Base-by-base conservation (phyloP, 805 yeast species). In the Ascoidea rubescens region DNA sequence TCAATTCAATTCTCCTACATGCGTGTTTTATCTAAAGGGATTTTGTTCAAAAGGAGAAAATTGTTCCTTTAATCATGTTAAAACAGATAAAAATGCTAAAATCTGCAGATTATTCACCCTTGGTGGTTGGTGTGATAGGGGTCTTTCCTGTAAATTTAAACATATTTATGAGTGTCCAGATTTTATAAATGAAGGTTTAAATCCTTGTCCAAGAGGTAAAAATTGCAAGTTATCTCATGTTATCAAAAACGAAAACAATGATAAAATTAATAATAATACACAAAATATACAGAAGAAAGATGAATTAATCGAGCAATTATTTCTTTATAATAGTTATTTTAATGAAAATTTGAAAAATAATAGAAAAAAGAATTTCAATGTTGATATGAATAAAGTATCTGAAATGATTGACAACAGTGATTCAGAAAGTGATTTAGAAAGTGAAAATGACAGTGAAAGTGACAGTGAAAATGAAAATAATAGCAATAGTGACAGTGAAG, bases 91-190 rank as follows among this genome's bases (percentile, higher is more conserved):
- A 48, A 72, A 69, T 32, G 65, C 79, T 4, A 66, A 70, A 60
- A 69, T 78, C 0, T 86, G 95, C 60, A 69, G 87, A 28, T 79
- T 75, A 32, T 87, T 86, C 67, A 75, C 90, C 4, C 58, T 80
- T 42, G 77, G 77, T 16, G 89, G 90, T 0, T 84, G 76, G 67
- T 87, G 95, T 64, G 74, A 69, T 33, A 63, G 76, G 30, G 95
- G 93, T 0, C 60, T 65, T 31, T 56, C 59, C 33, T 86, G 95
- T 60, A 70, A 74, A 5, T 72, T 75, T 48, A 64, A 73, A 43
- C 95, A 86, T 60, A 64, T 67, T 14, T 74, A 70, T 57, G 77
- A 77, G 53, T 86, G 95, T 65, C 91, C 95, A 0, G 91, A 85
- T 59, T 76, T 73, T 57, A 49, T 30, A 14, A 53, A 54, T 33